Evolutionary conservation across 202 grass and related monocot genomes (phyloP).

Genomic region (Carex arenaria): DNA sequence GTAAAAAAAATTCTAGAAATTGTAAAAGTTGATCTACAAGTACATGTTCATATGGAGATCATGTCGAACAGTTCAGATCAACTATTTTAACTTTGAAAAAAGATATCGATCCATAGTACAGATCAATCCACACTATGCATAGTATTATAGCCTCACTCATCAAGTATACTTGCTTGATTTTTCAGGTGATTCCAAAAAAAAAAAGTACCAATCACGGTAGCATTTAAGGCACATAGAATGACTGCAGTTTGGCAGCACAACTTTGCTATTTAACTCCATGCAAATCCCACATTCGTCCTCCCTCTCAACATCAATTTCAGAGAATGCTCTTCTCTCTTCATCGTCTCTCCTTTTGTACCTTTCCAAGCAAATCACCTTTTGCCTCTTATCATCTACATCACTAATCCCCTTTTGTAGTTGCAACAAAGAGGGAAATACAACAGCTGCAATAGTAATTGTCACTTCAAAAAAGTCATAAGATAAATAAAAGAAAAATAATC

Average conservation of each 20-base stretch:
- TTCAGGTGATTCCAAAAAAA: neutral
- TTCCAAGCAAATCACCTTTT: conserved; percentile 51
- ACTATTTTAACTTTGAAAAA: too few species aligned
- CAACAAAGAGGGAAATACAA: conserved; percentile 89
- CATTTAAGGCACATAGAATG: conserved; percentile 90
- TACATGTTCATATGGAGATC: too few species aligned
- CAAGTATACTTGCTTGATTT: neutral
- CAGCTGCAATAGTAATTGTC: conserved; percentile 28
- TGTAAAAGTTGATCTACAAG: too few species aligned
- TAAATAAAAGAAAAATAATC: neutral
- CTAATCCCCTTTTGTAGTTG: conserved; percentile 73
- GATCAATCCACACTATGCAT: too few species aligned
- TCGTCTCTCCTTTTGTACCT: conserved; percentile 58
- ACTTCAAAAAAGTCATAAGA: neutral
- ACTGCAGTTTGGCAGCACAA: conserved; percentile 80
- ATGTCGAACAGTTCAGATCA: too few species aligned
- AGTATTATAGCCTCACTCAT: neutral
- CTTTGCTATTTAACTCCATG: conserved; percentile 84
- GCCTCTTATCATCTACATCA: conserved; percentile 69
- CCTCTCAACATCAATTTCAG: conserved; percentile 66
- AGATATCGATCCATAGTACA: too few species aligned
- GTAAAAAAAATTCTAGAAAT: too few species aligned
- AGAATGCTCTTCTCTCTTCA: conserved; percentile 39
- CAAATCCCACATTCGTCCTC: conserved; percentile 95
- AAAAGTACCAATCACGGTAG: conserved; percentile 65